Conservation (phyloP, 768 basidiomycete species). For the Naganishia randhawae region DNA sequence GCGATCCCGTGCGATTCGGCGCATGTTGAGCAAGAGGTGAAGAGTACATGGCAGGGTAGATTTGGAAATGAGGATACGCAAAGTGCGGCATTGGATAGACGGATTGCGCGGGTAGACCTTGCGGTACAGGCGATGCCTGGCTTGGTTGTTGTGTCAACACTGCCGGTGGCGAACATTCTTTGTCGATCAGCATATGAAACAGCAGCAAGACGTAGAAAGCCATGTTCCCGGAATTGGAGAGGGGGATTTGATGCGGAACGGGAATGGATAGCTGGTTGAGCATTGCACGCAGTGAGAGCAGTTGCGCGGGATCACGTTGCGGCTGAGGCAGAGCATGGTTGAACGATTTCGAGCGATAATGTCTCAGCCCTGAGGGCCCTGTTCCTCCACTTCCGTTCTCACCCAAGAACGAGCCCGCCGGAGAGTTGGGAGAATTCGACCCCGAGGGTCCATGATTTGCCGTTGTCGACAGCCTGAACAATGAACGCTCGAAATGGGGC, state of each 20-base stretch:
- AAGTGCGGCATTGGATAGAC: slow-evolving; percentile 6
- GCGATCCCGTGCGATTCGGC: slow-evolving; percentile 4
- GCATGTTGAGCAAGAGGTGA: slow-evolving; percentile 4
- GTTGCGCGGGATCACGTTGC: slow-evolving; percentile 17
- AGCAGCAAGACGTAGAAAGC: slow-evolving; percentile 48
- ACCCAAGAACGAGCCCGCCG: slow-evolving; percentile 18
- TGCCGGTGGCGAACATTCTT: slow-evolving; percentile 21
- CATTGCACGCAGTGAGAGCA: slow-evolving; percentile 38
- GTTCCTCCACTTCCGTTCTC: not conserved
- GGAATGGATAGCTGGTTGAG: slow-evolving; percentile 44
- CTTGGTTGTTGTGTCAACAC: slow-evolving; percentile 20
- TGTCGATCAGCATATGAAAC: slow-evolving; percentile 47
- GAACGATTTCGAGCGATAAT: slow-evolving; percentile 17
- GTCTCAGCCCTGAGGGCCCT: slow-evolving; percentile 10
- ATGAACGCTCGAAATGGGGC: slow-evolving; percentile 41
- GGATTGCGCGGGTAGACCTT: not conserved
- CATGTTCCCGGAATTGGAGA: slow-evolving; percentile 49
- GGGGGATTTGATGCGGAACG: slow-evolving; percentile 38
- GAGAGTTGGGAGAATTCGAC: slow-evolving; percentile 36
- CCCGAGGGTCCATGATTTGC: slow-evolving; percentile 2
- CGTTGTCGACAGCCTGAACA: slow-evolving; percentile 40
- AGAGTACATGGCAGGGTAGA: slow-evolving; percentile 24
- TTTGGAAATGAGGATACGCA: slow-evolving; percentile 25
- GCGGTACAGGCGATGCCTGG: not conserved
- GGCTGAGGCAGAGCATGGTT: not conserved